Percentiles rank a stretch among this genome's conserved stretches.
Conservation (phyloP, 2,329 filamentous ascomycete genomes). For the Lojkania enalia region DNA sequence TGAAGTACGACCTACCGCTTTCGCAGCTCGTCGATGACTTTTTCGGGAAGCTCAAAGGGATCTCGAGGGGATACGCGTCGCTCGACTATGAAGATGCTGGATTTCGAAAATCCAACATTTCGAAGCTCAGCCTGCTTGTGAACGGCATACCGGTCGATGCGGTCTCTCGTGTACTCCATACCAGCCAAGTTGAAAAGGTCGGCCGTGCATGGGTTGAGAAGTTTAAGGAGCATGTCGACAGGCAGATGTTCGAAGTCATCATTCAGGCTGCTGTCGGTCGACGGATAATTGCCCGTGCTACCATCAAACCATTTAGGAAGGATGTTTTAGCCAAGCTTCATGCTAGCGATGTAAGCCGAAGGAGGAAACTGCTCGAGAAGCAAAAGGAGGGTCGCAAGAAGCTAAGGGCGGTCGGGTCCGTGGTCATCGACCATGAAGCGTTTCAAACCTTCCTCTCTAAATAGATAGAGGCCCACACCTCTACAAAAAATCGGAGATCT, state of each 20-base stretch:
- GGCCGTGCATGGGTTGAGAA: slow-evolving; percentile 89
- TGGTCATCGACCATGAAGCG: slow-evolving; percentile 92
- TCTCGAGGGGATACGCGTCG: slow-evolving; percentile 92
- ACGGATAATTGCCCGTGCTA: slow-evolving; percentile 85
- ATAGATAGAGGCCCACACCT: slow-evolving; percentile 1
- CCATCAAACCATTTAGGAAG: slow-evolving; percentile 94
- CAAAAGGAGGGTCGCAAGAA: slow-evolving; percentile 95
- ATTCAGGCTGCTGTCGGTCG: slow-evolving; percentile 89
- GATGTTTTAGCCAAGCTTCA: slow-evolving; percentile 93
- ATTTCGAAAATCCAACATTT: slow-evolving; percentile 77
- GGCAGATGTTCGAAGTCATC: slow-evolving; percentile 96
- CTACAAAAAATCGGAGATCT: neutral
- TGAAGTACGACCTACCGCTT: slow-evolving; percentile 88
- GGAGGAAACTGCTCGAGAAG: slow-evolving; percentile 88
- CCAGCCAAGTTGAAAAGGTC: slow-evolving; percentile 76
- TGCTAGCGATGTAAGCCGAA: slow-evolving; percentile 80
- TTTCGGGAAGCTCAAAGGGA: slow-evolving; percentile 93
- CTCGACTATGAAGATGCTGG: slow-evolving; percentile 96
- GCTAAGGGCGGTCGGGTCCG: slow-evolving; percentile 79
- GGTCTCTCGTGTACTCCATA: slow-evolving; percentile 86
- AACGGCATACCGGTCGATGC: slow-evolving; percentile 94
- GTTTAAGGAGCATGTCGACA: slow-evolving; percentile 94
- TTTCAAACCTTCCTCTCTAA: slow-evolving; percentile 76
- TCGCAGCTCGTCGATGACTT: slow-evolving; percentile 94
- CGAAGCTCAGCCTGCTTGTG: slow-evolving; percentile 89